Evolutionary conservation across 495 filamentous ascomycete genomes (phyloP), one percentile per base, ranked within the genome.

Genomic region (Haplographium delicatum): DNA sequence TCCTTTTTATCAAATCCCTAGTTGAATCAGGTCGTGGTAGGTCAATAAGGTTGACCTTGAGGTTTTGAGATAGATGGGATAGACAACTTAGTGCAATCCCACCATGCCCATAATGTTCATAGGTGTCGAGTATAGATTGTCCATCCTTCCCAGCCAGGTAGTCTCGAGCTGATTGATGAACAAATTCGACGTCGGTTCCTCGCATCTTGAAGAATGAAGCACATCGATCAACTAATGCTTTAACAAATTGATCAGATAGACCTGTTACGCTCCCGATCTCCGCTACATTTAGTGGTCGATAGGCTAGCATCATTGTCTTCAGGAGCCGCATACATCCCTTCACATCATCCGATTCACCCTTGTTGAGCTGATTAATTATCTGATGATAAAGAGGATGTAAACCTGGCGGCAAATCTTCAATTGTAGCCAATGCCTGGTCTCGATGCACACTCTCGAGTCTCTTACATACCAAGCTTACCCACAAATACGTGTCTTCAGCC

Each of bases 41-140:
- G 23, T 50, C 44, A 19, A 59, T 7, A 25, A 62, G 47, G 31
- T 62, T 62, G 37, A 30, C 19, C 23, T 59, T 53, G 9, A 62
- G 48, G 24, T 16, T n/a, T 50, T 48, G 11, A 33, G 47, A 53
- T 47, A 62, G 42, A 47, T 49, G 39, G 30, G 47, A 56, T 16
- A 62, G 44, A 59, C 52, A 59, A 40, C 22, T 43, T 1, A 59
- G 47, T 20, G 25, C 51, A 55, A 61, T 49, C 16, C 58, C 55
- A 49, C 28, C 1, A 45, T 62, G 51, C 40, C 48, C 56, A 40
- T 44, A 59, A 16, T 24, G 13, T 37, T 49, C 52, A 56, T 62
- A 25, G 16, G 47, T 39, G 46, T 31, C 31, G 33, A 46, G 27
- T 44, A 35, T 45, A 50, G 47, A 50, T 50, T 42, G 47, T 25